Percentiles rank a stretch among this genome's conserved stretches.
Evolutionary conservation across 257 asterid species (phyloP).

Genomic region (Capsicum rhomboideum): DNA sequence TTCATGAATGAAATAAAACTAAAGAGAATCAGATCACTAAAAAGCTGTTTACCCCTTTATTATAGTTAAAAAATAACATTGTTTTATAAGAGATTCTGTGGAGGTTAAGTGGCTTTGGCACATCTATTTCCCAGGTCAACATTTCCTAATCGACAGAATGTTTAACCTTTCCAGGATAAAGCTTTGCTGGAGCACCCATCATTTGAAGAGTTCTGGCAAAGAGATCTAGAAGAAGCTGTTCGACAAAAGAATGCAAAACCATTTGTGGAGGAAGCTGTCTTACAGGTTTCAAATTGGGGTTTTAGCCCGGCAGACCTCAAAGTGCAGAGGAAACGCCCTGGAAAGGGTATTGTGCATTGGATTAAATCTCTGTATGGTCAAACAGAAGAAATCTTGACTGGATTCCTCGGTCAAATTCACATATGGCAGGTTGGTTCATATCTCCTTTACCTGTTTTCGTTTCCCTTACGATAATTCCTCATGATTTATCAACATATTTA

Average conservation of each 20-base stretch:
- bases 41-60: neutral
- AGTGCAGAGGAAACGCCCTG: slow-evolving; percentile 34
- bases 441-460: neutral
- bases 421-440: slow-evolving; percentile 81
- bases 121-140: neutral
- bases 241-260: slow-evolving; percentile 63
- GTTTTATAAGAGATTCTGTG: neutral
- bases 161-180: slow-evolving; percentile 49
- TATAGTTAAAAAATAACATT: neutral
- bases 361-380: slow-evolving; percentile 55
- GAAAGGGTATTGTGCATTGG: slow-evolving; percentile 57
- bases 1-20: neutral
- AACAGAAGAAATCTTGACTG: slow-evolving; percentile 42
- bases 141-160: slow-evolving; percentile 13
- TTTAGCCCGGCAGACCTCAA: slow-evolving; percentile 76
- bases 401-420: slow-evolving; percentile 87
- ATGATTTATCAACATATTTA: neutral
- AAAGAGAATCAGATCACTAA: neutral
- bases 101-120: neutral
- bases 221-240: slow-evolving; percentile 88
- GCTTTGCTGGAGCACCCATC: slow-evolving; percentile 43
- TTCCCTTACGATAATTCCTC: neutral
- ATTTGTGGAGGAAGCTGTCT: slow-evolving; percentile 77
- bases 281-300: slow-evolving; percentile 89
- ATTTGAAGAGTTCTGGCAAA: slow-evolving; percentile 71